Evolutionary conservation across 1,284 basidiomycete species (phyloP).

Genomic region (Sporisorium exsertum): DNA sequence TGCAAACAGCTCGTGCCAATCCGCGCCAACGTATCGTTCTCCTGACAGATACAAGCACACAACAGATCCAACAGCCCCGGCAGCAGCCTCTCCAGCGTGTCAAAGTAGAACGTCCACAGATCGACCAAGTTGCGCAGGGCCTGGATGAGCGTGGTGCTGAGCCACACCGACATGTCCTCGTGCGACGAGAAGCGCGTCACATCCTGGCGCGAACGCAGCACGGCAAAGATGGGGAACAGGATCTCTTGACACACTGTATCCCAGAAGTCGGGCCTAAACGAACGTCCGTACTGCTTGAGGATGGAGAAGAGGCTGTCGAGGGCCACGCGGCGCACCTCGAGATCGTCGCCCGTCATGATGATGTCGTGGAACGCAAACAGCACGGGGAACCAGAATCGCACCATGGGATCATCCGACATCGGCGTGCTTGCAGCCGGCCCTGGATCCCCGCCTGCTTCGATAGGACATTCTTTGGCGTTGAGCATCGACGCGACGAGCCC

Average conservation of each 20-base stretch:
- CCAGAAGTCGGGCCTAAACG: slow-evolving; percentile 95
- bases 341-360: slow-evolving; percentile 99
- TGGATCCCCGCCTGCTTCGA: slow-evolving; percentile 50
- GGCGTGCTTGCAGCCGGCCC: slow-evolving; percentile 54
- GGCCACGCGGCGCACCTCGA: slow-evolving; percentile 88
- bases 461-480: slow-evolving; percentile 55
- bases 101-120: slow-evolving; percentile 95
- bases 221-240: slow-evolving; percentile 97
- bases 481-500: slow-evolving; percentile 87
- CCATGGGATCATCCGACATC: slow-evolving; percentile 60
- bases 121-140: slow-evolving; percentile 94
- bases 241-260: slow-evolving; percentile 96
- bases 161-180: slow-evolving; percentile 99
- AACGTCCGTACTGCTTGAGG: slow-evolving; percentile 86
- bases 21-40: slow-evolving; percentile 88
- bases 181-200: slow-evolving; percentile 92
- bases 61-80: slow-evolving; percentile 92
- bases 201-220: slow-evolving; percentile 84
- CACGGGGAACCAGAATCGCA: slow-evolving; percentile 90
- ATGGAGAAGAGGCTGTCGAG: slow-evolving; percentile 95
- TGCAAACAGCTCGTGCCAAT: slow-evolving; percentile 98
- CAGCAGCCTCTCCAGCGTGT: slow-evolving; percentile 87
- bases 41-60: slow-evolving; percentile 97
- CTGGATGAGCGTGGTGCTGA: slow-evolving; percentile 99
- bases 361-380: slow-evolving; percentile 98